Evolutionary conservation across 768 basidiomycete species (phyloP).

Genomic region (Russula vinacea): DNA sequence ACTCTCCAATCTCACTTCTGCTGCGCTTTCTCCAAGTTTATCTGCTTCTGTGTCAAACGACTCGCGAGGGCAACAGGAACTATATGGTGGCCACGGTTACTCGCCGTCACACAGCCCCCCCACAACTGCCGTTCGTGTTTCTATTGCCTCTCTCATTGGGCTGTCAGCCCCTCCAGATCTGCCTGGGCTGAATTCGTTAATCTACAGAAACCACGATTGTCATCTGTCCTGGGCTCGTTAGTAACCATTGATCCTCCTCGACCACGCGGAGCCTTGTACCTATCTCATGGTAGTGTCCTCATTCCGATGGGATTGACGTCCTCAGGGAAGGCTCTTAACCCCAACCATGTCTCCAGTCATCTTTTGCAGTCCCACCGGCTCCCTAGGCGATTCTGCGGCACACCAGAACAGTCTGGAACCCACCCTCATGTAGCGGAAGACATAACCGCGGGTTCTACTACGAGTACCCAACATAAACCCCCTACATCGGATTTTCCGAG

Average conservation of each 20-base stretch:
- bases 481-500: neutral
- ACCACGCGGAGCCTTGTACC: neutral
- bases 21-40: neutral
- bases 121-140: slow-evolving; percentile 1
- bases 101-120: neutral
- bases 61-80: neutral
- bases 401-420: neutral
- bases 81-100: too few species aligned
- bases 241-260: neutral
- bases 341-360: neutral
- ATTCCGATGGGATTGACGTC: neutral
- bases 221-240: neutral
- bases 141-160: slow-evolving; percentile 5
- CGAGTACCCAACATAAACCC: neutral
- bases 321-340: neutral
- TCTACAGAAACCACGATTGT: neutral
- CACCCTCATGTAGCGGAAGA: neutral
- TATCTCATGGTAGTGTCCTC: neutral
- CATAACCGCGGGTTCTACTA: neutral
- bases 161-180: neutral
- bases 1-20: slow-evolving; percentile 17
- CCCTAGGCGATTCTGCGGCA: neutral
- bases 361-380: neutral
- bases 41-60: neutral
- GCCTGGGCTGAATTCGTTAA: neutral